Evolutionary conservation across 2,329 filamentous ascomycete genomes (phyloP).

Genomic region (Colletotrichum sp.): DNA sequence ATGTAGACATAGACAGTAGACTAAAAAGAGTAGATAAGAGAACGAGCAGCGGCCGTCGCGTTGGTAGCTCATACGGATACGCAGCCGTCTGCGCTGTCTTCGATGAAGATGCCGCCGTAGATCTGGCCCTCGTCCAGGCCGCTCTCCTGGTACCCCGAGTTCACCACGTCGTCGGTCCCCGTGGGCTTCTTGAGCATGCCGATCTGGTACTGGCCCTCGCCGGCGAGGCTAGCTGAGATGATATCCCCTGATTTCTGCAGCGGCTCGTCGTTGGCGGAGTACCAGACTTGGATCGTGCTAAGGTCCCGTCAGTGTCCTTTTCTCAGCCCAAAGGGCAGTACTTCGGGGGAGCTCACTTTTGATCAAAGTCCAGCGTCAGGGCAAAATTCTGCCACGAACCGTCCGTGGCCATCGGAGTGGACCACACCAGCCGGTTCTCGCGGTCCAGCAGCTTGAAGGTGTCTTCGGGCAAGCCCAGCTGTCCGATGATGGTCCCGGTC

Average conservation of each 20-base stretch:
- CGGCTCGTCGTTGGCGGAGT: slow-evolving; percentile 8
- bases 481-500: slow-evolving; percentile 34
- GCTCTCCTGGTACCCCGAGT: slow-evolving; percentile 52
- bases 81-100: slow-evolving; percentile 47
- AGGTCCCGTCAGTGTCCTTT: not conserved
- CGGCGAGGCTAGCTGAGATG: slow-evolving; percentile 3
- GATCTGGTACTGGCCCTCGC: slow-evolving; percentile 46
- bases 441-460: slow-evolving; percentile 22
- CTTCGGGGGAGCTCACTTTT: not conserved
- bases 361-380: slow-evolving; percentile 21
- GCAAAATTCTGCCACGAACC: slow-evolving; percentile 25
- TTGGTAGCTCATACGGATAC: slow-evolving; percentile 37
- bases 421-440: slow-evolving; percentile 20
- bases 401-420: slow-evolving; percentile 12
- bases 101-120: slow-evolving; percentile 56
- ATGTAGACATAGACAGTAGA: not conserved
- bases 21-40: not conserved
- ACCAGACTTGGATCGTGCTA: slow-evolving; percentile 24
- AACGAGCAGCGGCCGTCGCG: not conserved
- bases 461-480: slow-evolving; percentile 1
- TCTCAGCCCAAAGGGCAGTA: not conserved
- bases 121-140: slow-evolving; percentile 54
- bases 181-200: slow-evolving; percentile 64
- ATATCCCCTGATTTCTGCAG: not conserved
- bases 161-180: slow-evolving; percentile 55